Evolutionary conservation across 805 yeast species (phyloP).

Genomic region (Wickerhamomyces alni): DNA sequence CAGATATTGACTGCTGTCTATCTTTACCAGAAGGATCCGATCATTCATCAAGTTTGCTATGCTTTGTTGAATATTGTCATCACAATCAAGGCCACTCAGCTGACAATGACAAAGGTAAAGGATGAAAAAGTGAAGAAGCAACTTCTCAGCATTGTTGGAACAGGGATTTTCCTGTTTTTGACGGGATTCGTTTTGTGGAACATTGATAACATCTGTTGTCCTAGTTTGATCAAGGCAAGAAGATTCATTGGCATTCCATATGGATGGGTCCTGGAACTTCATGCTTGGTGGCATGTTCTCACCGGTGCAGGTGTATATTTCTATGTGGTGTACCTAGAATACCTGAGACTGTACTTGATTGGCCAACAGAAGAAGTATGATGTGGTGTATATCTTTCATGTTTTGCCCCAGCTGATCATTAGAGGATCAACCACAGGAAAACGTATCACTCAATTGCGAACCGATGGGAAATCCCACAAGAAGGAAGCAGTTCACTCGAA

Average conservation of each 20-base stretch:
- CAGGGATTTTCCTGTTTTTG: background rate
- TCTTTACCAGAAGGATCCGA: background rate
- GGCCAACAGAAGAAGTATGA: conserved; percentile 47
- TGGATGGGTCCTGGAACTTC: conserved; percentile 80
- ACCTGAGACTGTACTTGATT: conserved; percentile 57
- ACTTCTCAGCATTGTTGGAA: background rate
- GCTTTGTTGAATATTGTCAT: background rate
- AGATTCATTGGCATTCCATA: conserved; percentile 68
- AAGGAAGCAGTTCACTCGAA: no score
- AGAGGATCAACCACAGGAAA: no score
- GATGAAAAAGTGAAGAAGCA: background rate
- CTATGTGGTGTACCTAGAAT: conserved; percentile 70
- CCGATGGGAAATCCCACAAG: no score
- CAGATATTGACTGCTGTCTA: background rate
- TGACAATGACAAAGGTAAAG: background rate
- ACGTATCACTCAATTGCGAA: no score
- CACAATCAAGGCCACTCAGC: background rate
- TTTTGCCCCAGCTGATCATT: no score
- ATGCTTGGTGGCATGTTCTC: conserved; percentile 93
- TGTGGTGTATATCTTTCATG: conserved; percentile 45
- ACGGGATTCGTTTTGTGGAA: background rate
- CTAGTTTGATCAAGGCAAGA: conserved; percentile 26
- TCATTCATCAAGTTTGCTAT: background rate
- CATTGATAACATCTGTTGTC: background rate
- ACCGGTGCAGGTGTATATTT: conserved; percentile 81